Conservation (phyloP, 169 alveolate species). For the Plasmodium sp. region DNA sequence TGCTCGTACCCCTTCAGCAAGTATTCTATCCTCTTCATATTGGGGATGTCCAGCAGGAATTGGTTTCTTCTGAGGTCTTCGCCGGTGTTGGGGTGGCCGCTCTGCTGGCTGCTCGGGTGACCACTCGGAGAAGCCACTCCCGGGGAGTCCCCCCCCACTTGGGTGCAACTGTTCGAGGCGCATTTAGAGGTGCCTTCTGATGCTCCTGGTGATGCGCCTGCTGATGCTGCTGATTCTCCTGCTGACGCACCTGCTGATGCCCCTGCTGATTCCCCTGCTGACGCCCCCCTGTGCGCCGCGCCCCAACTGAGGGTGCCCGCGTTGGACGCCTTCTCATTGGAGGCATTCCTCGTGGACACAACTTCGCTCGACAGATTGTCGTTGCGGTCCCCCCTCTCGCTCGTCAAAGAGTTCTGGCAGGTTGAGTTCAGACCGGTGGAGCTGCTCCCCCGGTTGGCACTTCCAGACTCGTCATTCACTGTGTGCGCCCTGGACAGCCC, state of each 20-base stretch:
- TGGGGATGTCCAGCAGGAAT: conserved; percentile 33
- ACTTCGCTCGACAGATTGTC: conserved; percentile 14
- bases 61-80: not conserved
- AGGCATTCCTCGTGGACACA: conserved; percentile 20
- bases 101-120: not conserved
- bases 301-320: not conserved
- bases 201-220: not conserved
- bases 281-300: not conserved
- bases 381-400: not conserved
- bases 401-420: not conserved
- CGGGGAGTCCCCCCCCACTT: not conserved
- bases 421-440: not conserved
- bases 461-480: not conserved
- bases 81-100: not conserved
- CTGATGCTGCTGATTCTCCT: not conserved
- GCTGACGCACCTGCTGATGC: not conserved
- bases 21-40: conserved; percentile 51
- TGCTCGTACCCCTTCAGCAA: conserved; percentile 68
- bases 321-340: conserved; percentile 24
- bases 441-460: not conserved
- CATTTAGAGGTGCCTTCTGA: not conserved
- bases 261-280: too few species aligned
- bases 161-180: not conserved
- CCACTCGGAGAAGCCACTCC: not conserved
- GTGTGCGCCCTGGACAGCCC: not conserved